Base-by-base conservation (phyloP, 1,284 basidiomycete genomes). In the Apiotrichum mycotoxinovorans region DNA sequence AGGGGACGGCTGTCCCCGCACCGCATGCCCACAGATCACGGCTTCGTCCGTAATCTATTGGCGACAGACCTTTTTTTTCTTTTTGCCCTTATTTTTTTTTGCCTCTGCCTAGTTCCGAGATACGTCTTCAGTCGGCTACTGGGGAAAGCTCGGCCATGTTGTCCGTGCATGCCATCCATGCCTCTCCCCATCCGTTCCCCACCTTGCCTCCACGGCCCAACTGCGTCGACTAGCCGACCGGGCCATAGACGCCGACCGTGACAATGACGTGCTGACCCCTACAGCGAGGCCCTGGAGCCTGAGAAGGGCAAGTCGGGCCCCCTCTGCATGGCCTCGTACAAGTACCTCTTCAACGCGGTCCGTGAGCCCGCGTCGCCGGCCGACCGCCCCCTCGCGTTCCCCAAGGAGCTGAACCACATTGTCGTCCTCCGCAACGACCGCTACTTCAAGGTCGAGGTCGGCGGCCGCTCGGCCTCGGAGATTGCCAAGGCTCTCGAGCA, bases 241-340 rank as follows among this genome's bases (percentile, higher is more conserved):
- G 30, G 12, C 30, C 12, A 5, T 30, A 7, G 30, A 30, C 30
- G n/a, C n/a, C n/a, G n/a, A n/a, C 18, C 23, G 15, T 20, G 11
- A 10, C 15, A 44, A 23, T 15, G 9, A 9, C 10, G 15, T n/a
- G 27, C 50, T 57, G 41, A 61, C 51, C n/a, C 15, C 5, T 30
- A 18, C 60, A 90, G 89, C 62, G 83, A 88, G 63, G 80, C 83
- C 57, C 84, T 98, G 20, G 90, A 93, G 72, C 95, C 95, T 2
- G 95, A 98, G 71, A 92, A 87, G 78, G 84, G 88, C 46, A 86
- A 87, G 53, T 84, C 85, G 1, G 81, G 83, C 18, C 91, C 94
- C 1, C 80, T 98, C n/a, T 89, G 89, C 78, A 95, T 95, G 89
- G 82, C 82, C 3, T 92, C 91, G n/a, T 97, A 95, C 84, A 87